These are phyloP conservation scores for Penicillium parvum DNA, from an alignment of 495 filamentous ascomycete species.

Conservation along the genomic window DNA sequence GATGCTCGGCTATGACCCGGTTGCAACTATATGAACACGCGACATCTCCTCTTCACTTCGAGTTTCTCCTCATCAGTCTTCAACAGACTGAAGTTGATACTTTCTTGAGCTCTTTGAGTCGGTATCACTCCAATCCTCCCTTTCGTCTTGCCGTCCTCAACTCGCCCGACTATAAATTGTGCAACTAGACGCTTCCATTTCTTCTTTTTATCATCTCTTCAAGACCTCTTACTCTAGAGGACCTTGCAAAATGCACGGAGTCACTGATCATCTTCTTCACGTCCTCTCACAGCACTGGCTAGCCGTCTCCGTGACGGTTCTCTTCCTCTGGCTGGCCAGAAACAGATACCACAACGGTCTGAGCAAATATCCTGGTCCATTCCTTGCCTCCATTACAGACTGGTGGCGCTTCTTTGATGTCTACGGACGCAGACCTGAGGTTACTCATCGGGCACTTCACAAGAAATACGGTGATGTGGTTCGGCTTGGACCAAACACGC, in stretches of 20 bases:
- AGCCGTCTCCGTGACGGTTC: neutral
- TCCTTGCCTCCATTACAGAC: constrained; percentile 2
- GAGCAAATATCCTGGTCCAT: constrained; percentile 6
- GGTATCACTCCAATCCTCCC: no score
- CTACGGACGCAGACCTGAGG: constrained; percentile 55
- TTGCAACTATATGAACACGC: neutral
- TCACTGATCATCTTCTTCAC: constrained; percentile 9
- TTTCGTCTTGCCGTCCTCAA: no score
- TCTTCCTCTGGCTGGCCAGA: constrained; percentile 6
- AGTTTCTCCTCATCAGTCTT: neutral
- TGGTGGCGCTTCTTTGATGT: constrained; percentile 66
- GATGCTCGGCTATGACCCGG: neutral
- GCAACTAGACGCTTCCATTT: neutral
- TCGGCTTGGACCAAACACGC: constrained; percentile 60
- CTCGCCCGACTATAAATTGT: no score
- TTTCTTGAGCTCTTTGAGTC: no score
- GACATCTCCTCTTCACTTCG: neutral
- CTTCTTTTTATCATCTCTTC: neutral
- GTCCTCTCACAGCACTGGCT: constrained; percentile 11
- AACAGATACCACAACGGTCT: constrained; percentile 14
- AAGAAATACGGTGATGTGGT: constrained; percentile 68
- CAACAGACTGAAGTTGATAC: no score
- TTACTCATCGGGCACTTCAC: constrained; percentile 63
- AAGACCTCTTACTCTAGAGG: neutral
- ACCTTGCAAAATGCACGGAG: constrained; percentile 7